These are phyloP conservation scores for Chrysosporium keratinophilum DNA, from an alignment of 2,329 filamentous ascomycete species.

Conservation along the genomic window DNA sequence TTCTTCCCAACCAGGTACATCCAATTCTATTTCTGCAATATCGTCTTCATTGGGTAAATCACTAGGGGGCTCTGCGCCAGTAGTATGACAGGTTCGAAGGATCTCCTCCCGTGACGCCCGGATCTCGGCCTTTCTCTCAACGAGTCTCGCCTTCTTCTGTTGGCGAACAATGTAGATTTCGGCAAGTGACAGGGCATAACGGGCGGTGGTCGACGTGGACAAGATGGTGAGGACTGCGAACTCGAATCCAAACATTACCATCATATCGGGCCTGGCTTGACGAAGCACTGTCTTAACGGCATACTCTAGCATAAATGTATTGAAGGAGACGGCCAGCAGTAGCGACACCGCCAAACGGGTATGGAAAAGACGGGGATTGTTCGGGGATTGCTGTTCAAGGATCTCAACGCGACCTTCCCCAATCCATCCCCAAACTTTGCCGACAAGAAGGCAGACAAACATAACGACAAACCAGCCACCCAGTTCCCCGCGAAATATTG, in stretches of 20 bases:
- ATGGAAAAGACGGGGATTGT: conserved; percentile 82
- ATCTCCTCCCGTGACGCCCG: conserved; percentile 43
- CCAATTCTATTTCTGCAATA: conserved; percentile 85
- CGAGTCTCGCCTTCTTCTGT: conserved; percentile 61
- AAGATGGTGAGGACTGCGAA: conserved; percentile 78
- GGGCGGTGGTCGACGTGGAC: conserved; percentile 65
- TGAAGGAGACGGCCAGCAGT: conserved; percentile 66
- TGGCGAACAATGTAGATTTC: conserved; percentile 65
- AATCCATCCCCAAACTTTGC: conserved; percentile 98
- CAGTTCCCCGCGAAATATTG: conserved; percentile 90
- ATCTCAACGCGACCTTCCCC: conserved; percentile 88
- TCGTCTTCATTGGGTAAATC: conserved; percentile 58
- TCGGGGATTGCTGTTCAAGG: conserved; percentile 86
- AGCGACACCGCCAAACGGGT: conserved; percentile 69
- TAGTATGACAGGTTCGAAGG: conserved; percentile 29
- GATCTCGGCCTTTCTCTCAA: conserved; percentile 59
- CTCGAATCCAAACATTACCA: conserved; percentile 99
- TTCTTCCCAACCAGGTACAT: conserved; percentile 90
- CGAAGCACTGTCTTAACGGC: conserved; percentile 72
- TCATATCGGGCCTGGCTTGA: conserved; percentile 90
- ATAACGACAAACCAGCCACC: conserved; percentile 92
- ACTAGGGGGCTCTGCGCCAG: conserved; percentile 28
- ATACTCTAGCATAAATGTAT: conserved; percentile 69
- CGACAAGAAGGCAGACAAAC: conserved; percentile 85
- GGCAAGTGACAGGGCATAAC: conserved; percentile 67